phyloP scores from a whole-genome alignment of 768 basidiomycete species.

The Favolaschia claudopus region DNA sequence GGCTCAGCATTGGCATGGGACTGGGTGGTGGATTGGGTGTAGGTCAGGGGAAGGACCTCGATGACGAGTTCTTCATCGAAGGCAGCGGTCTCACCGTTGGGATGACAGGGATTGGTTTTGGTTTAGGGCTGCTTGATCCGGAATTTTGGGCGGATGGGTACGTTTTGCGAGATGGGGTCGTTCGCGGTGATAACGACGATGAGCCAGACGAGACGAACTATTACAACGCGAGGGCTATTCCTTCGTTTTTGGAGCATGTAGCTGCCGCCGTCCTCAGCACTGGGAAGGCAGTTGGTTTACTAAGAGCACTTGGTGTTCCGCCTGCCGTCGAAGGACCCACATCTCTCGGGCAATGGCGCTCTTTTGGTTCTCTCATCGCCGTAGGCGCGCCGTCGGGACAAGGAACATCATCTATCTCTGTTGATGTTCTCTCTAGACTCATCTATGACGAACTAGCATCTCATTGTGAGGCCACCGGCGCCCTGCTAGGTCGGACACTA shows the following conservation, averaged over 20 bases:
- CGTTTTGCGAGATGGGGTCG: conserved; percentile 53
- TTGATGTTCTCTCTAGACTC: conserved; percentile 65
- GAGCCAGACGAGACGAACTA: conserved; percentile 24
- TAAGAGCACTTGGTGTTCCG: conserved; percentile 63
- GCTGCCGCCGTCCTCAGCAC: conserved; percentile 67
- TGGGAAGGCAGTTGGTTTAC: conserved; percentile 80
- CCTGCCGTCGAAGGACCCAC: conserved; percentile 30
- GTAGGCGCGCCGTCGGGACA: conserved; percentile 26
- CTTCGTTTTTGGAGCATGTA: conserved; percentile 68
- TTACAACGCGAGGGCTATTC: conserved; percentile 49
- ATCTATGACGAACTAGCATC: conserved; percentile 72
- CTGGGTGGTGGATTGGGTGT: conserved; percentile 44
- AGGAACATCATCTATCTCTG: conserved; percentile 55
- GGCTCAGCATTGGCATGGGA: conserved; percentile 80
- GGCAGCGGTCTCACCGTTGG: conserved; percentile 65
- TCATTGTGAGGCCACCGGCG: conserved; percentile 59
- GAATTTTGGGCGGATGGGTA: conserved; percentile 86
- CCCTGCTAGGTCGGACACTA: conserved; percentile 62
- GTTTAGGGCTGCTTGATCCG: conserved; percentile 61
- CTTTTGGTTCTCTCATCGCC: conserved; percentile 51
- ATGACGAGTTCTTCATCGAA: conserved; percentile 86
- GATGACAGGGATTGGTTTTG: conserved; percentile 46
- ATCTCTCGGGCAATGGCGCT: conserved; percentile 45
- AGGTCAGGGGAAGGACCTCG: conserved; percentile 49
- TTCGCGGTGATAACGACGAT: conserved; percentile 33